A percentile compares a stretch with the other conserved stretches of the same genome.
Evolutionary conservation across 169 alveolate genomes (phyloP).

Genomic region (Theileria orientalis): DNA sequence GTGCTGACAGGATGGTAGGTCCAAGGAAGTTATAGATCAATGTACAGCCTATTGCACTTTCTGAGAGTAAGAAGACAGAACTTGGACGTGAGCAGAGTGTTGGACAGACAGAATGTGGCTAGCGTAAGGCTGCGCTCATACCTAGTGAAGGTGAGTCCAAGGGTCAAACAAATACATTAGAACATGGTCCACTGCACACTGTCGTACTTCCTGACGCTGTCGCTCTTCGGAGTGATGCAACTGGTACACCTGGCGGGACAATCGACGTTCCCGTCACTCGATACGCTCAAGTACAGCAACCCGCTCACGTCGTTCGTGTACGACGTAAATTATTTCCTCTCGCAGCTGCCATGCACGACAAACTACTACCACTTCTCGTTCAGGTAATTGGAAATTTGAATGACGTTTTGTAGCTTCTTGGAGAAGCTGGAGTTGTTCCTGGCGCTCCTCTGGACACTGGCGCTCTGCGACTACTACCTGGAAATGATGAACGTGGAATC

Average conservation of each 20-base stretch:
- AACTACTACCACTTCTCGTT: slow-evolving; percentile 3
- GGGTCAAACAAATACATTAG: background rate
- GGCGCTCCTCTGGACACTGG: slow-evolving; percentile 33
- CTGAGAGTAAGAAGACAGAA: background rate
- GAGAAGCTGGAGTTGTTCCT: slow-evolving; percentile 7
- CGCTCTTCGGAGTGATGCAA: background rate
- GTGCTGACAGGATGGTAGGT: slow-evolving; percentile 9
- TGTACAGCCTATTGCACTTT: background rate
- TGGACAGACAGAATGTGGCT: slow-evolving; percentile 9
- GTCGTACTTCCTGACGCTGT: background rate
- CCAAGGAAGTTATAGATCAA: background rate
- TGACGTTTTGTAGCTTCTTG: slow-evolving; percentile 4
- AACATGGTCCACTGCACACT: background rate
- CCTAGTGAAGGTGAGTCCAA: background rate
- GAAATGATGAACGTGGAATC: slow-evolving; percentile 37
- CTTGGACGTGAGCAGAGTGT: background rate
- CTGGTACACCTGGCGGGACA: background rate
- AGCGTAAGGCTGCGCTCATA: background rate
- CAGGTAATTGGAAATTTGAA: background rate
- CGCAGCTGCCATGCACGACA: background rate
- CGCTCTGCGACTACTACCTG: slow-evolving; percentile 34
- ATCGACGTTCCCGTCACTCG: background rate
- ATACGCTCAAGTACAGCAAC: slow-evolving; percentile 1
- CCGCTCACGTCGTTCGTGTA: background rate
- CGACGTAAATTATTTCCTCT: background rate